Conservation (phyloP, 768 basidiomycete genomes). For the Chalciporus piperatus region DNA sequence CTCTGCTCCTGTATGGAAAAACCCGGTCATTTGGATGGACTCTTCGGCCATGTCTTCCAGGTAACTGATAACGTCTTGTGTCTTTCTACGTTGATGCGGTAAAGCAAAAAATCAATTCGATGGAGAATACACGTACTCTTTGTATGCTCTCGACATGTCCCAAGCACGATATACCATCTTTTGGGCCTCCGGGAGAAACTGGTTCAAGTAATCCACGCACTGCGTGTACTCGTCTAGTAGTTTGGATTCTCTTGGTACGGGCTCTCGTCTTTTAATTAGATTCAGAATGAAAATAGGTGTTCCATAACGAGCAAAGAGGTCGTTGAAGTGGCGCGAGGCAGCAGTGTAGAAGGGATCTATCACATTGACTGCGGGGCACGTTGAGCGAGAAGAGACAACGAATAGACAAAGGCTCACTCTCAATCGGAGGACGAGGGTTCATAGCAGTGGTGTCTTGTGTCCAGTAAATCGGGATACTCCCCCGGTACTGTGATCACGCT, state of each 20-base stretch:
- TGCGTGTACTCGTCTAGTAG: constrained; percentile 87
- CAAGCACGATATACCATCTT: constrained; percentile 91
- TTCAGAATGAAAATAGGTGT: constrained; percentile 89
- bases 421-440: constrained; percentile 92
- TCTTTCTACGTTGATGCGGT: constrained; percentile 56
- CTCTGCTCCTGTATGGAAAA: constrained; percentile 93
- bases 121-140: constrained; percentile 58
- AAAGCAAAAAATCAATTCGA: not conserved
- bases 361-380: constrained; percentile 64
- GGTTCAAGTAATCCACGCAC: constrained; percentile 91
- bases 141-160: constrained; percentile 96
- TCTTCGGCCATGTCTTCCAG: constrained; percentile 95
- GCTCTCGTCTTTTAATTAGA: constrained; percentile 84
- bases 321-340: constrained; percentile 89
- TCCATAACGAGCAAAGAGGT: constrained; percentile 87
- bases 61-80: constrained; percentile 93
- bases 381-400: constrained; percentile 4
- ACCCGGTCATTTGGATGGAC: constrained; percentile 83
- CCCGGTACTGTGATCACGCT: constrained; percentile 63
- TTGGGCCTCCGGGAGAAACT: constrained; percentile 83
- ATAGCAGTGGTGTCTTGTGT: constrained; percentile 89
- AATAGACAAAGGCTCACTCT: constrained; percentile 56
- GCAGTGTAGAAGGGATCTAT: constrained; percentile 95
- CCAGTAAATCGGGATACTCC: constrained; percentile 96
- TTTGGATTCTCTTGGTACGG: constrained; percentile 83